Base-by-base conservation (phyloP, 805 yeast species). In the Candida nitratophila region DNA sequence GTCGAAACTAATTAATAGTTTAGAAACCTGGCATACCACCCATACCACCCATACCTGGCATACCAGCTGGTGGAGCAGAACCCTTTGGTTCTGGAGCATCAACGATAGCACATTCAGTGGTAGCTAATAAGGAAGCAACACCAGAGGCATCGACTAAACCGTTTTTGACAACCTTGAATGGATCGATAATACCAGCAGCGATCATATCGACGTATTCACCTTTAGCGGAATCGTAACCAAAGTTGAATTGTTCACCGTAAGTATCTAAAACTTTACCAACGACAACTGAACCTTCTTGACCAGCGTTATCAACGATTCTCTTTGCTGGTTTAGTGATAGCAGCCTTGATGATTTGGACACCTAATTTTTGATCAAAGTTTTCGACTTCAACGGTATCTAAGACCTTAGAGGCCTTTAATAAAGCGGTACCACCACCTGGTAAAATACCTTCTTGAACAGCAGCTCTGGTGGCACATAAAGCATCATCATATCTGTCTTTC, bases 361-460 rank as follows among this genome's bases (percentile, higher is more conserved):
- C 99, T 53, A 91, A 79, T 70, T 86, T 86, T 71, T 90, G 96
- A 73, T 93, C 98, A 61, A 93, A 93, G 81, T 93, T 93, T 31
- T 74, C 84, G 50, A 86, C 77, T 66, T 80, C 74, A 50, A 86
- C 81, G 20, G 66, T 72, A 51, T 80, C 88, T 59, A 93, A 76
- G 50, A 81, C 66, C 56, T 79, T 75, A 43, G 95, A 78, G 42
- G 98, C 97, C 78, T 93, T 93, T 60, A 88, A 77, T 62, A 93
- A 77, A 46, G 99, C 99, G 54, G 97, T 88, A 71, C 99, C 99
- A 67, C 99, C 99, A 73, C 99, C 99, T 63, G 99, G 99, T 54
- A 93, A 77, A 63, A 93, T 89, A 71, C 99, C 99, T 70, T 88
- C 96, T 71, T 91, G 91, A 51, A 93, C 96, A 53, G 99, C 99